phyloP scores from a whole-genome alignment of 2,329 filamentous ascomycete genomes.

The Scopulariopsis brevicaulis region DNA sequence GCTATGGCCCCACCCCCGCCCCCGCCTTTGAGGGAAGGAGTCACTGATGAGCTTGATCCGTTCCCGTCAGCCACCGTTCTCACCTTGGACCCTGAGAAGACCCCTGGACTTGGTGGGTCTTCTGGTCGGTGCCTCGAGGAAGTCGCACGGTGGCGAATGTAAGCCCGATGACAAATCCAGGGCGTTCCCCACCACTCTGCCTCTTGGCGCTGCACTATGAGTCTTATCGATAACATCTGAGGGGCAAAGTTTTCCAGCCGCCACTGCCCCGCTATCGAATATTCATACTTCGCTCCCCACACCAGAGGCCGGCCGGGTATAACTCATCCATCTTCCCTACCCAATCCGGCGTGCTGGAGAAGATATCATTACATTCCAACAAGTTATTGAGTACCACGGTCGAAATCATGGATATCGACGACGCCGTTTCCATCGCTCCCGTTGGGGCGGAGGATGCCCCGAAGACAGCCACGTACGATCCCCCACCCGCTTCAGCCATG shows the following conservation, averaged over 20 bases:
- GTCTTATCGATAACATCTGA: conserved; percentile 1
- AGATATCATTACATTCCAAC: background rate
- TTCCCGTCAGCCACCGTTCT: no score
- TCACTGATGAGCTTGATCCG: no score
- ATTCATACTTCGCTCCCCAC: background rate
- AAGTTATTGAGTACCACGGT: background rate
- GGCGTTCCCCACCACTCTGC: background rate
- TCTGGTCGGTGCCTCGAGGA: no score
- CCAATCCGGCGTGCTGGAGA: background rate
- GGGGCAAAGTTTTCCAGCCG: conserved; percentile 3
- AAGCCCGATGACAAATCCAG: background rate
- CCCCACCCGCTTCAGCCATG: background rate
- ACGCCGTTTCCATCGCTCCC: conserved; percentile 24
- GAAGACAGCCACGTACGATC: conserved; percentile 26
- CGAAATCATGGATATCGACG: conserved; percentile 32
- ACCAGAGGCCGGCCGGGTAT: background rate
- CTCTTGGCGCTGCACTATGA: conserved; percentile 1
- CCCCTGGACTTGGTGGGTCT: no score
- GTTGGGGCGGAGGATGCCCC: conserved; percentile 13
- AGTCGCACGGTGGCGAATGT: no score
- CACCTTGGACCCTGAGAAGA: no score
- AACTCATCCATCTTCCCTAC: background rate
- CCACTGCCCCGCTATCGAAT: background rate
- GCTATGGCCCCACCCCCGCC: no score
- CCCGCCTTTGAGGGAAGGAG: no score